Conservation (phyloP, 1,284 basidiomycete genomes). For the Pseudozyma sp. region DNA sequence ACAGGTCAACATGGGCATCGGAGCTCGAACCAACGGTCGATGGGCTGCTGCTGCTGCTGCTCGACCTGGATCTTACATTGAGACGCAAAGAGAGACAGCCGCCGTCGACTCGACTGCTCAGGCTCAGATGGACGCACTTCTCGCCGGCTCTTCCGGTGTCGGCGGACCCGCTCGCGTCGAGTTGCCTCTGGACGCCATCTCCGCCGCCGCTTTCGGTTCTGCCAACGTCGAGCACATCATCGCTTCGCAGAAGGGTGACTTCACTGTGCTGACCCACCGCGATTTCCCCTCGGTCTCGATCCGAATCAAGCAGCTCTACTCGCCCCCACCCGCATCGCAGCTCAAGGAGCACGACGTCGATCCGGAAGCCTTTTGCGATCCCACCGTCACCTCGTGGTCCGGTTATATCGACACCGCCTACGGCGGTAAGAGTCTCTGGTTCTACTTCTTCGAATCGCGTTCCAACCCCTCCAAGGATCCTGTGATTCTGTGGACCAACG, state of each 20-base stretch:
- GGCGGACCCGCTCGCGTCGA: conserved; percentile 45
- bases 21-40: conserved; percentile 26
- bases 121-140: conserved; percentile 23
- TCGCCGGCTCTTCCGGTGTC: conserved; percentile 17
- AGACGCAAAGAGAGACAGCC: conserved; percentile 12
- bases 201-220: conserved; percentile 34
- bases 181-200: conserved; percentile 47
- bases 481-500: conserved; percentile 69
- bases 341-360: conserved; percentile 44
- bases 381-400: conserved; percentile 61
- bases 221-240: conserved; percentile 42
- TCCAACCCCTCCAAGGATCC: conserved; percentile 77
- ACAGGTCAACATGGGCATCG: conserved; percentile 40
- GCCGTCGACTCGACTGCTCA: conserved; percentile 13
- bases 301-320: conserved; percentile 57
- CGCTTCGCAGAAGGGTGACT: conserved; percentile 43
- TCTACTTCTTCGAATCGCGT: conserved; percentile 86
- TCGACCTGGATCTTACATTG: conserved; percentile 16
- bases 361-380: conserved; percentile 62
- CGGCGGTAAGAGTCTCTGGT: conserved; percentile 79
- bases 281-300: conserved; percentile 59
- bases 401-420: conserved; percentile 73
- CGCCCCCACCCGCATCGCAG: conserved; percentile 23
- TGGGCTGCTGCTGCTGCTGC: conserved; percentile 12
- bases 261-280: conserved; percentile 50